Conservation (phyloP, 2,329 filamentous ascomycete genomes). For the Tolypocladium cylindrosporum region DNA sequence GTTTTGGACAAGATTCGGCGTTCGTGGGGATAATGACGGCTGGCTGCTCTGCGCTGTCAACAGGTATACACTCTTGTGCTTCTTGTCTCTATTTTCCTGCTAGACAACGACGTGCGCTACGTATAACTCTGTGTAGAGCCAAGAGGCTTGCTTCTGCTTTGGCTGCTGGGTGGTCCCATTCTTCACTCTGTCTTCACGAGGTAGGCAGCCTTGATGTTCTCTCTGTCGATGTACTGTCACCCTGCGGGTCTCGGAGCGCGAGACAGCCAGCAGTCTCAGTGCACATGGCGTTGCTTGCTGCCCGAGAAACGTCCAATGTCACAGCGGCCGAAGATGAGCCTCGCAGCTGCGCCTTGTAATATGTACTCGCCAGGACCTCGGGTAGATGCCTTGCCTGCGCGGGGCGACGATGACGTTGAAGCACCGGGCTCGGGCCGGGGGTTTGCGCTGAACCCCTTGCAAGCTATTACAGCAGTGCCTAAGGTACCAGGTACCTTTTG, state of each 20-base stretch:
- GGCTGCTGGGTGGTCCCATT: background rate
- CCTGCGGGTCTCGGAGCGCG: background rate
- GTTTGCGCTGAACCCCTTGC: background rate
- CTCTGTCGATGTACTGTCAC: background rate
- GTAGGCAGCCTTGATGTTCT: background rate
- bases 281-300: background rate
- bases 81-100: background rate
- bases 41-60: background rate
- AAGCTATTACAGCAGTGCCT: background rate
- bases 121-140: background rate
- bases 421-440: background rate
- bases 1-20: background rate
- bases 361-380: background rate
- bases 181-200: background rate
- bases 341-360: background rate
- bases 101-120: background rate
- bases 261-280: background rate
- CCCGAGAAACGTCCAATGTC: background rate
- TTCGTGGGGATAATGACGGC: background rate
- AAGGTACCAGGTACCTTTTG: background rate
- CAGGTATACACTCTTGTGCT: no score
- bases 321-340: background rate
- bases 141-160: background rate
- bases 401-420: background rate
- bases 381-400: background rate